Base-by-base conservation (phyloP, 2,329 filamentous ascomycete genomes). In the Fusarium torulosum region DNA sequence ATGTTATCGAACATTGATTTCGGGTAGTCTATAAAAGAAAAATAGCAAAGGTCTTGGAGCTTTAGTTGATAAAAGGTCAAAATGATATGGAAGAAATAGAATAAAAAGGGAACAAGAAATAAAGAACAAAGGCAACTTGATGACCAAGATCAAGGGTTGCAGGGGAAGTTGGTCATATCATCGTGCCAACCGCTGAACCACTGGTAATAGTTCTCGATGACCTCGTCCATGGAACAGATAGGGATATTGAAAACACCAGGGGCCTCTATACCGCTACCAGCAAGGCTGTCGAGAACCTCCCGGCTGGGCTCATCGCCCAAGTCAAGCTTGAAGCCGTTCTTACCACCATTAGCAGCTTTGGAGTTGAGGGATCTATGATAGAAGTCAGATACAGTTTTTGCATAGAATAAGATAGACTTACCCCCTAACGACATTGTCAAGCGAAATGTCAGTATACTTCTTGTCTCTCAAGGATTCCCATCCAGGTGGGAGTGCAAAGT, bases 81-180 rank as follows among this genome's bases (percentile, higher is more conserved):
- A 25, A 3, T 7, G 19, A 2, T 1, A 19, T 2, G 2, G 3
- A 6, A 20, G 14, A 40, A 33, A 53, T 11, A 29, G 4, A 21
- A 43, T 21, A 15, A 8, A 13, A 46, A 8, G 15, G 15, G 3
- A 46, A 7, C 17, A 11, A 2, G 17, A 5, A 2, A 17, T n/a
- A 3, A 8, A 11, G 11, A 10, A 7, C 3, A 13, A 19, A 21
- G 7, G 20, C 3, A 6, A 17, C 1, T 8, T 20, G 13, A 25
- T 3, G 6, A 7, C 7, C 2, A 3, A 17, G n/a, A 46, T 44
- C 31, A 64, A 43, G 43, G 37, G 8, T 63, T 65, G 49, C 53
- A 65, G n/a, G 62, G 62, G 14, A 65, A 65, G 53, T 59, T 65
- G 31, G 43, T 44, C 59, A 63, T 59, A 17, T 65, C 62, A 2